phyloP scores from a whole-genome alignment of 2,329 filamentous ascomycete genomes.

The Fusarium pininemorale region DNA sequence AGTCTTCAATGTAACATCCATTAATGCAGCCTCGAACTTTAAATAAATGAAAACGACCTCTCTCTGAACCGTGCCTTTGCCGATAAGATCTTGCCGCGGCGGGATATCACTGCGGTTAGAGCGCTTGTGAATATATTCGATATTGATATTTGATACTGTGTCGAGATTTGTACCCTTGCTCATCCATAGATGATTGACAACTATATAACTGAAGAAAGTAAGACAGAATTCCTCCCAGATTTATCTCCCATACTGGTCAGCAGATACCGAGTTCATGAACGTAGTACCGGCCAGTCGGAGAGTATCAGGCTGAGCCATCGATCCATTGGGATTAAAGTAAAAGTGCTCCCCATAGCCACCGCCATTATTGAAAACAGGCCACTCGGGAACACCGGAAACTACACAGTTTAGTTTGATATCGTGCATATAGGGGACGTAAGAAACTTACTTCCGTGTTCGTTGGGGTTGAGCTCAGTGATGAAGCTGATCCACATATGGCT shows the following conservation, averaged over 20 bases:
- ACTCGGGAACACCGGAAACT: constrained; percentile 25
- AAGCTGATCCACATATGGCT: constrained; percentile 53
- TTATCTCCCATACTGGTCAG: constrained; percentile 29
- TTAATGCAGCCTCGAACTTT: neutral
- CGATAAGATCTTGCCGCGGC: neutral
- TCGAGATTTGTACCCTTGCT: neutral
- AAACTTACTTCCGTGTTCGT: constrained; percentile 40
- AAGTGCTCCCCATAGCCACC: constrained; percentile 38
- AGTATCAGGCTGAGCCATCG: constrained; percentile 27
- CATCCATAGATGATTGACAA: neutral
- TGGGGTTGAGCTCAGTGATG: constrained; percentile 49
- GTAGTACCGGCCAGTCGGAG: constrained; percentile 31
- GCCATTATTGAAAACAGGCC: constrained; percentile 25
- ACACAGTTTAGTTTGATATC: neutral
- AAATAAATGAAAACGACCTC: neutral
- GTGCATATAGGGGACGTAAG: rapidly evolving
- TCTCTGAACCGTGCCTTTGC: neutral
- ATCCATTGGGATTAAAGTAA: constrained; percentile 35
- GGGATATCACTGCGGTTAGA: neutral
- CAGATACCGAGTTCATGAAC: constrained; percentile 31
- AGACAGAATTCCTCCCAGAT: rapidly evolving
- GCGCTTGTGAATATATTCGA: neutral
- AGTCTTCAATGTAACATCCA: neutral
- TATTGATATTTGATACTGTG: neutral
- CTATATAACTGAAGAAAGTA: neutral